These are phyloP conservation scores for Biscogniauxia mediterranea DNA, from an alignment of 2,329 filamentous ascomycete species.

Conservation along the genomic window DNA sequence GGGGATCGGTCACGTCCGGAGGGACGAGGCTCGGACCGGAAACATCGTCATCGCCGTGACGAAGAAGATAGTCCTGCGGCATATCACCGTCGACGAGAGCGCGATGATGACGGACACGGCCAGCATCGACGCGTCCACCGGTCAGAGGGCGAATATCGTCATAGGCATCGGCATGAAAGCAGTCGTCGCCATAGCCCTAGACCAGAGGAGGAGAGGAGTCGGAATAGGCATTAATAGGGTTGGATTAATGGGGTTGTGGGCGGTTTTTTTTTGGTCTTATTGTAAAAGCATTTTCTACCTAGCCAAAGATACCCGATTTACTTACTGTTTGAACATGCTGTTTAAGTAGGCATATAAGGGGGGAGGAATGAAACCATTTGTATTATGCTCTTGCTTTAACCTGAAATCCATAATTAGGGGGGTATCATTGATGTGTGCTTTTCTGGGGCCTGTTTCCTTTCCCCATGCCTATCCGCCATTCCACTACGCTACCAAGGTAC, in stretches of 20 bases:
- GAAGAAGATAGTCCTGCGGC: no score
- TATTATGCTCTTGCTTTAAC: no score
- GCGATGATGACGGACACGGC: slow-evolving; percentile 9
- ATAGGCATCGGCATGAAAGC: slow-evolving; percentile 8
- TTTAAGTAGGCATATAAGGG: no score
- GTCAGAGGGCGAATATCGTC: slow-evolving; percentile 11
- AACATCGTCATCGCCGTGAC: neutral
- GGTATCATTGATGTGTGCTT: no score
- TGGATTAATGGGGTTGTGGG: neutral
- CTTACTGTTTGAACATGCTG: no score
- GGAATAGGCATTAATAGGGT: slow-evolving; percentile 12
- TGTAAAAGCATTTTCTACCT: no score
- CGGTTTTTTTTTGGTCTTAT: slow-evolving; percentile 12
- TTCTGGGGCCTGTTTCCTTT: no score
- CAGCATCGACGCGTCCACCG: slow-evolving; percentile 9
- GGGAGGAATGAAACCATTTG: no score
- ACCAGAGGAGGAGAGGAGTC: slow-evolving; percentile 9
- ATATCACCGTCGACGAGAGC: slow-evolving; percentile 6
- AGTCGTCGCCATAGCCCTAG: slow-evolving; percentile 6
- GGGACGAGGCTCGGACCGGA: slow-evolving; percentile 9
- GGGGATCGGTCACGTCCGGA: slow-evolving; percentile 23
- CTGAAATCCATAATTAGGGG: no score
- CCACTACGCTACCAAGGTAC: no score
- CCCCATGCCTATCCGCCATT: no score
- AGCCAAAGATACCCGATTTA: no score